These are phyloP conservation scores for Raddia guianensis DNA, from an alignment of 176 grass and related monocot species.

Conservation along the genomic window DNA sequence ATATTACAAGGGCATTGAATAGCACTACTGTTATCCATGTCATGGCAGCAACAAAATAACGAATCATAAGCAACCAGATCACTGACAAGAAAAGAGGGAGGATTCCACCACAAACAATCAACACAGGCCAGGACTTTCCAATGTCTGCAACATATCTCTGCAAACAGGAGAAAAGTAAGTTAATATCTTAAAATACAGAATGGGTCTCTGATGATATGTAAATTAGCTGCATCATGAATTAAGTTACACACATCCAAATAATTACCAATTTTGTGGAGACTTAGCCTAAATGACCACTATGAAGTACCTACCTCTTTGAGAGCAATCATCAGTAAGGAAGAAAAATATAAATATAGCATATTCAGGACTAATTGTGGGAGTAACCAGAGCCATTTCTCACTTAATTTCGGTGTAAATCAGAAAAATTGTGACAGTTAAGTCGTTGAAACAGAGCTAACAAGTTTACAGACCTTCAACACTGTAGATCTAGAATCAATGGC, in stretches of 20 bases:
- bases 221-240: constrained; percentile 20
- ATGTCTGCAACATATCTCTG: constrained; percentile 98
- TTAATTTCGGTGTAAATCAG: background rate
- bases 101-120: constrained; percentile 96
- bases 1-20: constrained; percentile 91
- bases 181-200: constrained; percentile 13
- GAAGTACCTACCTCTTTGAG: background rate
- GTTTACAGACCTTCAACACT: constrained; percentile 76
- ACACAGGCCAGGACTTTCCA: constrained; percentile 94
- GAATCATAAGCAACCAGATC: constrained; percentile 94
- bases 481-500: constrained; percentile 78
- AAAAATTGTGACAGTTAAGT: background rate
- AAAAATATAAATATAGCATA: background rate
- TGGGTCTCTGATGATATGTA: background rate
- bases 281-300: background rate
- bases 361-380: constrained; percentile 2
- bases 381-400: background rate
- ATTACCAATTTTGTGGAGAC: background rate
- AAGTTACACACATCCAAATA: background rate
- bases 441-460: background rate
- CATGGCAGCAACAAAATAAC: constrained; percentile 94
- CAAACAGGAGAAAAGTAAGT: constrained; percentile 37
- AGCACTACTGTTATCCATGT: constrained; percentile 95
- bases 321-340: background rate
- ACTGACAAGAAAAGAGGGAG: constrained; percentile 88